Conservation (phyloP, 768 basidiomycete genomes). For the Boletus subparvulus region DNA sequence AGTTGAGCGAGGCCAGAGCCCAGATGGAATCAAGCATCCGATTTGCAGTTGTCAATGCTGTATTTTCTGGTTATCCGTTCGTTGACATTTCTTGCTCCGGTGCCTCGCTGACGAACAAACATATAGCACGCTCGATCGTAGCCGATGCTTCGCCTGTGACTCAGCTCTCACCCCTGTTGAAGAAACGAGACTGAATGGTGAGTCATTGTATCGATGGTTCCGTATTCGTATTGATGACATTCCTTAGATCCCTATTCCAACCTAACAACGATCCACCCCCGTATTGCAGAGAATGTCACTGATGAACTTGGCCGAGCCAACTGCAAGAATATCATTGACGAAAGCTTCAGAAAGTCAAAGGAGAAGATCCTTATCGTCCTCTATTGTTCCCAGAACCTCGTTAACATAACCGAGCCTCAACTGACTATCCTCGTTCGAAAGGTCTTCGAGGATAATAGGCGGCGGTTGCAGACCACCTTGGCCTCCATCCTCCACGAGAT, state of each 20-base stretch:
- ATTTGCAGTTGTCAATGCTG: constrained; percentile 25
- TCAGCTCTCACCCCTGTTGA: constrained; percentile 16
- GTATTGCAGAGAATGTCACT: constrained; percentile 16
- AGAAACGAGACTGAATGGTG: constrained; percentile 13
- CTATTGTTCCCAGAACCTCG: constrained; percentile 15
- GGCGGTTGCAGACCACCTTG: constrained; percentile 9
- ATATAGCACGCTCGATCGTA: constrained; percentile 21
- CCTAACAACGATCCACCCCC: constrained; percentile 15
- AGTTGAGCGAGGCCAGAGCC: constrained; percentile 6
- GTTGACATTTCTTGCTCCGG: neutral
- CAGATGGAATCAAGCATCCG: constrained; percentile 22
- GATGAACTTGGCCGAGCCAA: constrained; percentile 20
- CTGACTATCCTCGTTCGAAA: constrained; percentile 10
- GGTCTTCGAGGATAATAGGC: constrained; percentile 13
- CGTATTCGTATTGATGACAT: neutral
- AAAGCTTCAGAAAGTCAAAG: constrained; percentile 23
- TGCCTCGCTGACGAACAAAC: neutral
- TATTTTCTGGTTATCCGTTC: constrained; percentile 27
- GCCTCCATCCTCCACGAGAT: constrained; percentile 18
- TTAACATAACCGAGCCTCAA: constrained; percentile 15
- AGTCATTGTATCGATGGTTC: neutral
- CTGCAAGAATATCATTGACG: constrained; percentile 15
- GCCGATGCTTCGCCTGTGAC: constrained; percentile 11
- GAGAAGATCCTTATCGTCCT: constrained; percentile 22
- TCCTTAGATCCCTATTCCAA: constrained; percentile 17